A percentile compares a stretch with the other conserved stretches of the same genome.
Conservation (phyloP, 441 rosid species). For the Gossypium gossypioides region DNA sequence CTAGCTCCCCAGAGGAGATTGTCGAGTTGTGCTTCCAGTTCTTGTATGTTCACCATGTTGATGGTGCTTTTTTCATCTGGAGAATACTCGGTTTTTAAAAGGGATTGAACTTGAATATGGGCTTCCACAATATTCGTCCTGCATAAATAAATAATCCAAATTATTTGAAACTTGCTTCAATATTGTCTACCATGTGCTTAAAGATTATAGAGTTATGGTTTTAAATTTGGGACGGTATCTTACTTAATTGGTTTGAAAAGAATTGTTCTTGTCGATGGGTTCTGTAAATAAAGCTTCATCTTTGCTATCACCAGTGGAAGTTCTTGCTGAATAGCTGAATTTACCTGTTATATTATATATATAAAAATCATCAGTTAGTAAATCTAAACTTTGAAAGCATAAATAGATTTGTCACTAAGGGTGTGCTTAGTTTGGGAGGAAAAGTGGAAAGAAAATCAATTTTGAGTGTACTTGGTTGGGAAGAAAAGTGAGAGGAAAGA, state of each 20-base stretch:
- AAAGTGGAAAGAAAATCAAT: too few relatives aligned
- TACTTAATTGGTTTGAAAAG: conserved; percentile 96
- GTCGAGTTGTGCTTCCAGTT: conserved; percentile 73
- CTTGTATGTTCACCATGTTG: conserved; percentile 49
- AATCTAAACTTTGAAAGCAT: background rate
- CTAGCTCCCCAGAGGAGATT: conserved; percentile 34
- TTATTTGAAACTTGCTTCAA: background rate
- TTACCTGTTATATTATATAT: conserved; percentile 49
- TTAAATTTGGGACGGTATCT: conserved; percentile 18
- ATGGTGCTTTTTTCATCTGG: conserved; percentile 58
- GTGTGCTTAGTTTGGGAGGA: too few relatives aligned
- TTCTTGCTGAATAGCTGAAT: conserved; percentile 64
- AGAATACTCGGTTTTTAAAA: conserved; percentile 65
- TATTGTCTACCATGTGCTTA: background rate
- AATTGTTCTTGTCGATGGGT: conserved; percentile 70
- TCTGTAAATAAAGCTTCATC: conserved; percentile 90
- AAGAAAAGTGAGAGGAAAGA: too few relatives aligned
- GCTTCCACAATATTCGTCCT: conserved; percentile 97
- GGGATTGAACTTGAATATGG: conserved; percentile 63
- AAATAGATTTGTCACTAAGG: background rate
- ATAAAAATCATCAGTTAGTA: conserved; percentile 13
- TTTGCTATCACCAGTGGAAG: conserved; percentile 62
- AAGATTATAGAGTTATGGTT: background rate
- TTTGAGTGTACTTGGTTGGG: too few relatives aligned
- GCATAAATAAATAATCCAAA: conserved; percentile 15